Percentiles rank a stretch among this genome's conserved stretches.
These are phyloP conservation scores for Cyclanthera cordifolia DNA, from an alignment of 306 rosid genomes.

Conservation along the genomic window DNA sequence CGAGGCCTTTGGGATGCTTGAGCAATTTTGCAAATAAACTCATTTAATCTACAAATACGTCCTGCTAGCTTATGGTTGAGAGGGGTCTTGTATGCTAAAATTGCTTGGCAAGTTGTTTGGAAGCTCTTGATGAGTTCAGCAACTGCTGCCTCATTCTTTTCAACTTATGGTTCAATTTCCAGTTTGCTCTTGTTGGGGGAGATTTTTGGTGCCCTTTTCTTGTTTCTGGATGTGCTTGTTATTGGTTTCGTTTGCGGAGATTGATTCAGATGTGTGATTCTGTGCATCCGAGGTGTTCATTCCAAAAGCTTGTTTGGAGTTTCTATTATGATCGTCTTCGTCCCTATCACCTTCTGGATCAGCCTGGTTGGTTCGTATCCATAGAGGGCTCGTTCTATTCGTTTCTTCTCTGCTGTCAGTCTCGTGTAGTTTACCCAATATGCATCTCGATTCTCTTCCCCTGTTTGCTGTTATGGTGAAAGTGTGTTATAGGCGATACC, in stretches of 20 bases:
- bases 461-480: conserved; percentile 1
- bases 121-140: conserved; percentile 28
- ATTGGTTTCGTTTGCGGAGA: conserved; percentile 34
- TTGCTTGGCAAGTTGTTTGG: conserved; percentile 34
- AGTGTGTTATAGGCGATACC: background rate
- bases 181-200: conserved; percentile 23
- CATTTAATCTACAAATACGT: conserved; percentile 16
- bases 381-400: background rate
- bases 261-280: conserved; percentile 20
- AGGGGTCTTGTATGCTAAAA: conserved; percentile 16
- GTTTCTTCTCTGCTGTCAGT: background rate
- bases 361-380: conserved; percentile 9
- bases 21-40: conserved; percentile 27
- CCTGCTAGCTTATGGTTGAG: conserved; percentile 24
- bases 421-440: background rate
- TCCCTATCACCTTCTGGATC: background rate
- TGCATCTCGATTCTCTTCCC: background rate
- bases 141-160: conserved; percentile 19
- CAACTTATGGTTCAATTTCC: conserved; percentile 12
- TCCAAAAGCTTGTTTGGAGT: conserved; percentile 6
- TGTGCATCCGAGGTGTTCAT: conserved; percentile 9
- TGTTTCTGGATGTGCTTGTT: conserved; percentile 21
- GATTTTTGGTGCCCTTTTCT: conserved; percentile 18
- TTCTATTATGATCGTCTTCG: background rate
- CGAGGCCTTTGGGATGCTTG: conserved; percentile 33